Percentiles rank a stretch among this genome's conserved stretches.
Conservation (phyloP, 2,329 filamentous ascomycete species). For the Neonectria neomacrospora region DNA sequence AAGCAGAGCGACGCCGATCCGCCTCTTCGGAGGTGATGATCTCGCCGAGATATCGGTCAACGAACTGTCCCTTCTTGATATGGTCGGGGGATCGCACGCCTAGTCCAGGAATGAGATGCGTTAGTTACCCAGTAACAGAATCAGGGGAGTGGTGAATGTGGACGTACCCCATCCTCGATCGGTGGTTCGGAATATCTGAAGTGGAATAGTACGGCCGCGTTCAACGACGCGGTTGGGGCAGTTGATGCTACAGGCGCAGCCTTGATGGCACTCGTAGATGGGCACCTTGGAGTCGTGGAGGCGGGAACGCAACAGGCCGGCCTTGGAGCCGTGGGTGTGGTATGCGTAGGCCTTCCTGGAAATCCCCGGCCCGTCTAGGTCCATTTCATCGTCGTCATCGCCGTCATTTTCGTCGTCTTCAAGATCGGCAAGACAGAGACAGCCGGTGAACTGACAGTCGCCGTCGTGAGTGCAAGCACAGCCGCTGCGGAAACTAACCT, state of each 20-base stretch:
- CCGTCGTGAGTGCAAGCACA: conserved; percentile 72
- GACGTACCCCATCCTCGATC: conserved; percentile 79
- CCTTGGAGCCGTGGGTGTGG: conserved; percentile 63
- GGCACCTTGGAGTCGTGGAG: conserved; percentile 66
- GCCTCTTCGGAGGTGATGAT: conserved; percentile 74
- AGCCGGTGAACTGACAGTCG: conserved; percentile 74
- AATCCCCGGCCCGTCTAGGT: conserved; percentile 38
- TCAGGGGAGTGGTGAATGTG: background rate
- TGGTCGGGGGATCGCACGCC: conserved; percentile 72
- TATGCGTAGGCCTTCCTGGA: conserved; percentile 69
- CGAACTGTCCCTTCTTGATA: conserved; percentile 78
- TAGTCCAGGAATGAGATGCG: conserved; percentile 39
- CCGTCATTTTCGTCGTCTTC: conserved; percentile 62
- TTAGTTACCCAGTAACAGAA: background rate
- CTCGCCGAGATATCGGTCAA: conserved; percentile 82
- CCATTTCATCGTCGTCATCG: conserved; percentile 48
- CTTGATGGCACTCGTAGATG: conserved; percentile 84
- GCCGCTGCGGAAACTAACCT: conserved; percentile 72
- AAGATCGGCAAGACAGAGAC: conserved; percentile 75
- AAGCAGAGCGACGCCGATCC: conserved; percentile 67
- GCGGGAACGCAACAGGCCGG: conserved; percentile 63
- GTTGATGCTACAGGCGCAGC: conserved; percentile 70
- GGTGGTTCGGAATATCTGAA: conserved; percentile 81
- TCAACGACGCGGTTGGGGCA: conserved; percentile 84
- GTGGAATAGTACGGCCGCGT: conserved; percentile 73